Evolutionary conservation across 1,139 yeast species (phyloP).

Genomic region (Meyerozyma guilliermondii): DNA sequence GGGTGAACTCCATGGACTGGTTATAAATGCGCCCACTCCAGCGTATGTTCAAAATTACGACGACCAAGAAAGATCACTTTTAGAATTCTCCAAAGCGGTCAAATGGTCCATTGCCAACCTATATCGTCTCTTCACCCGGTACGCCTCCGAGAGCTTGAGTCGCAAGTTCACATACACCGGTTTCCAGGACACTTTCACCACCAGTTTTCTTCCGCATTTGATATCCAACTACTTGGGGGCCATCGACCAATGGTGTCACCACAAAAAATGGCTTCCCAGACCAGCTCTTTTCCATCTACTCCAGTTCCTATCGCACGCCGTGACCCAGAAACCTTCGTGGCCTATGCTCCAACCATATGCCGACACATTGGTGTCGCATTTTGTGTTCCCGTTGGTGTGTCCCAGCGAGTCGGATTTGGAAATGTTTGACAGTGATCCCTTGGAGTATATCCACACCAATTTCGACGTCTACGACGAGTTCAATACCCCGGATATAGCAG

Average conservation of each 20-base stretch:
- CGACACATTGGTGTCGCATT: constrained; percentile 59
- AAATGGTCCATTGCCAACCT: constrained; percentile 89
- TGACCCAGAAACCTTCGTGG: constrained; percentile 70
- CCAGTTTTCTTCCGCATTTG: constrained; percentile 69
- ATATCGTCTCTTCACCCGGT: constrained; percentile 68
- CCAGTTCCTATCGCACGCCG: constrained; percentile 65
- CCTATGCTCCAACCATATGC: constrained; percentile 63
- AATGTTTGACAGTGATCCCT: constrained; percentile 82
- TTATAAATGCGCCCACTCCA: constrained; percentile 62
- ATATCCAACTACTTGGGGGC: constrained; percentile 58
- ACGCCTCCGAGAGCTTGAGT: constrained; percentile 50
- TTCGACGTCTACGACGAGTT: constrained; percentile 62
- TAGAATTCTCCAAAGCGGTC: constrained; percentile 59
- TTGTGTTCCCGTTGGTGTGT: constrained; percentile 73
- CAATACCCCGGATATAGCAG: constrained; percentile 64
- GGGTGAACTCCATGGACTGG: constrained; percentile 72
- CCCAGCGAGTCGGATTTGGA: constrained; percentile 70
- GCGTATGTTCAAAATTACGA: constrained; percentile 21
- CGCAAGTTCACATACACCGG: constrained; percentile 47
- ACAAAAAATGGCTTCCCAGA: constrained; percentile 63
- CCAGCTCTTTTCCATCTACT: constrained; percentile 64
- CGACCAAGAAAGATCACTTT: constrained; percentile 32
- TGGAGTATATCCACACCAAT: constrained; percentile 78
- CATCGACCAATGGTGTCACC: constrained; percentile 68
- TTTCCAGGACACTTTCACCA: constrained; percentile 43